Evolutionary conservation across 2,329 filamentous ascomycete species (phyloP).

Genomic region (Xylaria sp.): DNA sequence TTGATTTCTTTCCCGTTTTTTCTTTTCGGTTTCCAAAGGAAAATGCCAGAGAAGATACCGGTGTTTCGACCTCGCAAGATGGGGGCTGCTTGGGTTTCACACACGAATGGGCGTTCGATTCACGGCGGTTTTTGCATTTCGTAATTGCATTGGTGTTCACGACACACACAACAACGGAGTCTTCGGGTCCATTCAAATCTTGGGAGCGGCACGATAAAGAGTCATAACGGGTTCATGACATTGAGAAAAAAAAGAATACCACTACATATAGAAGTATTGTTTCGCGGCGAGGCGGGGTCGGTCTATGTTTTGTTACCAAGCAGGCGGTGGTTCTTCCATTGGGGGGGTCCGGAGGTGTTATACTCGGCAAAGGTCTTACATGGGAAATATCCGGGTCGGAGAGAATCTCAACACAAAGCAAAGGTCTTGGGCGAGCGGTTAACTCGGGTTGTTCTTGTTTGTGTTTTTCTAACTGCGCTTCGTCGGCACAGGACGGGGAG

Average conservation of each 20-base stretch:
- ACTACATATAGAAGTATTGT: constrained; percentile 55
- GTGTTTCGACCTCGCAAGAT: constrained; percentile 45
- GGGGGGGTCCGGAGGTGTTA: constrained; percentile 27
- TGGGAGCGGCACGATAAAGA: constrained; percentile 48
- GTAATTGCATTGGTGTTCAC: constrained; percentile 53
- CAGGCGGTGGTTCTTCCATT: constrained; percentile 33
- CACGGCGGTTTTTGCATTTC: constrained; percentile 50
- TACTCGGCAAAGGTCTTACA: constrained; percentile 27
- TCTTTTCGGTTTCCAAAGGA: constrained; percentile 36
- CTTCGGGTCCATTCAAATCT: constrained; percentile 40
- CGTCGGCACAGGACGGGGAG: constrained; percentile 39
- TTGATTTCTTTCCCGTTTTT: constrained; percentile 40
- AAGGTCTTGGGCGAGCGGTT: constrained; percentile 31
- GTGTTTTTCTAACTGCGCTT: constrained; percentile 24
- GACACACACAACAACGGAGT: constrained; percentile 49
- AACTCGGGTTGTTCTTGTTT: constrained; percentile 35
- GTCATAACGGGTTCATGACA: constrained; percentile 55
- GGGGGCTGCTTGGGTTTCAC: constrained; percentile 44
- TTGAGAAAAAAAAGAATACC: constrained; percentile 51
- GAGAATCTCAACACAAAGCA: constrained; percentile 38
- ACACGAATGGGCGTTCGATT: constrained; percentile 49
- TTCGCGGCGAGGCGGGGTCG: constrained; percentile 42
- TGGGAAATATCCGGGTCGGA: constrained; percentile 39
- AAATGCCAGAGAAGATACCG: constrained; percentile 33
- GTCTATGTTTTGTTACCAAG: constrained; percentile 43